These are phyloP conservation scores for Dothidotthia symphoricarpi DNA, from an alignment of 2,329 filamentous ascomycete genomes.

Conservation along the genomic window DNA sequence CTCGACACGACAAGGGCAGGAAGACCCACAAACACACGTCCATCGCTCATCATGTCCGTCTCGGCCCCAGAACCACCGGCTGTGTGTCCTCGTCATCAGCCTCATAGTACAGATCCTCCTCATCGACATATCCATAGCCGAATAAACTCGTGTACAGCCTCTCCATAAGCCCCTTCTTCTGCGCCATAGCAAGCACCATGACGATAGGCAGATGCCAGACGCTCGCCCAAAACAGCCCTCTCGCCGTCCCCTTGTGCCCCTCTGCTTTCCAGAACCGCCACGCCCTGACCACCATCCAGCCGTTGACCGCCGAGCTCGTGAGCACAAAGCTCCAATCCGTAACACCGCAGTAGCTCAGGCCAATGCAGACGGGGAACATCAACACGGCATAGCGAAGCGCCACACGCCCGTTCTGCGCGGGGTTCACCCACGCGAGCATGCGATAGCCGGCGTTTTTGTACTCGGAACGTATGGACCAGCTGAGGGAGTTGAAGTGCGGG, in stretches of 20 bases:
- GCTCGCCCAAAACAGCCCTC: slow-evolving; percentile 92
- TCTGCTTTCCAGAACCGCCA: slow-evolving; percentile 76
- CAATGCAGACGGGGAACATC: slow-evolving; percentile 83
- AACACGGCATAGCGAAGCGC: slow-evolving; percentile 80
- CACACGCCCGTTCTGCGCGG: slow-evolving; percentile 79
- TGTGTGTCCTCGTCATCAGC: slow-evolving; percentile 27
- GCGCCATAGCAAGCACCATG: slow-evolving; percentile 82
- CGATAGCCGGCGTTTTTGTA: slow-evolving; percentile 69
- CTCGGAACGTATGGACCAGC: slow-evolving; percentile 83
- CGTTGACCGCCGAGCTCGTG: slow-evolving; percentile 78
- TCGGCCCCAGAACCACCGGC: slow-evolving; percentile 5
- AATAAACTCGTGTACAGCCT: slow-evolving; percentile 34
- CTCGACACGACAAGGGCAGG: slow-evolving; percentile 6
- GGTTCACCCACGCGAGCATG: slow-evolving; percentile 84
- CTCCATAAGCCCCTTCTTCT: slow-evolving; percentile 74
- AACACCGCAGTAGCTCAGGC: slow-evolving; percentile 72
- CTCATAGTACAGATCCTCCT: slow-evolving; percentile 37
- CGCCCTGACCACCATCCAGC: slow-evolving; percentile 79
- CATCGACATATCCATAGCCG: slow-evolving; percentile 31
- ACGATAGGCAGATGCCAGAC: slow-evolving; percentile 93
- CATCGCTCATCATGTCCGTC: slow-evolving; percentile 6
- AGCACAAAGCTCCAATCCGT: slow-evolving; percentile 83
- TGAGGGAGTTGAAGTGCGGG: slow-evolving; percentile 94
- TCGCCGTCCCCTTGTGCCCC: slow-evolving; percentile 75
- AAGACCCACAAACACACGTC: background rate